Evolutionary conservation across 257 asterid species (phyloP), one percentile per base, ranked within the genome.

Genomic region (Fraxinus excelsior): DNA sequence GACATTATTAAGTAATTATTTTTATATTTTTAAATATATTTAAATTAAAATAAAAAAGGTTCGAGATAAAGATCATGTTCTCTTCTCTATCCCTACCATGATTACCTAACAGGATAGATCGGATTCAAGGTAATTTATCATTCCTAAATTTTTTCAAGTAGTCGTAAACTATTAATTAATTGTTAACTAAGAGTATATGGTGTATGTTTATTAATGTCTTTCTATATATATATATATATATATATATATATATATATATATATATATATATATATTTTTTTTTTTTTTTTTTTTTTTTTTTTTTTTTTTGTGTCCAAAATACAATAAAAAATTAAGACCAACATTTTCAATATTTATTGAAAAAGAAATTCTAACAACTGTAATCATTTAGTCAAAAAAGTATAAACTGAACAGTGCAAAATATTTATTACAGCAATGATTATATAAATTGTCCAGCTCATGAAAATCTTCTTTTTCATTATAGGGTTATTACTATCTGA

Each of bases 341-440:
- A 56, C 58, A 38, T 67, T 72, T 68, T 29, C 51, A 79, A 67
- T 56, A 71, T 72, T 76, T 53, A 56, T 40, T 40, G 14, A 10
- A 40, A 46, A 46, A 46, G 6, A 3, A 10, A 14, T 32, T 76
- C 58, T 71, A 82, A 80, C 84, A 72, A 85, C 84, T 82, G 78
- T 84, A 82, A 85, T 85, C 81, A 80, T 80, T 75, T 80, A 78
- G 88, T 85, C 86, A 85, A 80, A 79, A 71, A 79, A 82, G 76
- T 73, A 76, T 70, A 80, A 80, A 79, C 56, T 74, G 75, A 71
- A 72, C 18, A 76, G 78, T 82, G 73, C 37, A 77, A 58, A 77
- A 40, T 82, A 82, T 35, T 74, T 82, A 70, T 82, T 71, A 76
- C 79, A 40, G 80, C 78, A 79, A 76, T 79, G 38, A 82, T 82